Base-by-base conservation (phyloP, 352 stramenopile genomes). In the Phytophthora fragariaefolia region DNA sequence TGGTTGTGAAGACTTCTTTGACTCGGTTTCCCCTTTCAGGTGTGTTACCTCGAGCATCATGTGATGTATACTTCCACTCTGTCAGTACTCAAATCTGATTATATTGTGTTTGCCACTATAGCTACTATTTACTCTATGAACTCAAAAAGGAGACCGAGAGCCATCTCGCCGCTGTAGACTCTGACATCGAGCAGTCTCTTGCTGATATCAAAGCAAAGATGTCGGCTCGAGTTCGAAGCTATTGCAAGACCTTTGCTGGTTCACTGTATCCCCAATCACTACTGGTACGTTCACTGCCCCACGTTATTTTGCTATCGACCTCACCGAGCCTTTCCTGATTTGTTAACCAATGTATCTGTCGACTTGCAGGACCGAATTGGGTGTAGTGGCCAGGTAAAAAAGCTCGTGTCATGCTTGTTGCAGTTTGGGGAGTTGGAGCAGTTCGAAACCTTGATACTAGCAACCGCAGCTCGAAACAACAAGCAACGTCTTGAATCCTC, bases 91-190 rank as follows among this genome's bases (percentile, higher is more conserved):
- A n/a, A n/a, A 7, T 66, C 6, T 45, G n/a, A 51, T 66, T 15
- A 13, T 42, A 32, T 54, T 62, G 6, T 58, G 51, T 28, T n/a
- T 12, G 15, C 65, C 48, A 9, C 58, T 15, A 9, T 6, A 83
- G 74, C 40, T 82, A 78, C 42, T 56, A 77, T 38, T 50, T 80
- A 42, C 67, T 74, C 10, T 51, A 63, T 20, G 63, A 80, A 27
- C 59, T 88, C 13, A 88, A 85, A 57, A 81, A 79, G 54, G 65
- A 79, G 48, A 66, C 77, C 12, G 79, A 88, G 62, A 67, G 47
- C 23, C 66, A 77, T 17, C 8, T 79, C 7, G 27, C 59, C 9
- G 15, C 63, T 4, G 30, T 79, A 47, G 58, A 66, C 4, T 42
- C 51, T 26, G 60, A 75, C 32, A 34, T 68, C 1, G 63, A 76